phyloP scores from a whole-genome alignment of 2,329 filamentous ascomycete genomes.

The Pyrenophora seminiperda region DNA sequence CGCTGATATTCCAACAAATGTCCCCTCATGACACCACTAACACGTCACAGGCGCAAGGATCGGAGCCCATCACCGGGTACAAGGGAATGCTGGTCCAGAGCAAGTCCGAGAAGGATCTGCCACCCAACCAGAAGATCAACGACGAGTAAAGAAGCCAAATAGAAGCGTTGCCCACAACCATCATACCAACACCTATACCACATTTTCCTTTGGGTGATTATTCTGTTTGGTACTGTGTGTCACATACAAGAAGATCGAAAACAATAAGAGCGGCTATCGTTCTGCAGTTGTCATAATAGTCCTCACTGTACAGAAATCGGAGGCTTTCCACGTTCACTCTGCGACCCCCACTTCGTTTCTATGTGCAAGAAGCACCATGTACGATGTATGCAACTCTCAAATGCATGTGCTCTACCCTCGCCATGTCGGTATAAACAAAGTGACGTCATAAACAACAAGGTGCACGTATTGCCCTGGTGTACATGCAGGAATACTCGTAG shows the following conservation, averaged over 20 bases:
- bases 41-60: conserved; percentile 42
- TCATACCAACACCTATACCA: conserved; percentile 38
- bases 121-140: conserved; percentile 33
- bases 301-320: conserved; percentile 47
- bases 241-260: conserved; percentile 36
- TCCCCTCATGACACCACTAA: conserved; percentile 18
- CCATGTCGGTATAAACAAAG: too few relatives aligned
- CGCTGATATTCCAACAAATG: conserved; percentile 1
- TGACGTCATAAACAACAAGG: too few relatives aligned
- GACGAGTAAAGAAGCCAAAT: conserved; percentile 38
- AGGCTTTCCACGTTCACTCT: conserved; percentile 38
- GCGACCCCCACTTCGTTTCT: conserved; percentile 23
- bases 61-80: conserved; percentile 48
- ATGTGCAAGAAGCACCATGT: conserved; percentile 25
- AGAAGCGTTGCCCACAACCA: conserved; percentile 32
- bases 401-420: conserved; percentile 16
- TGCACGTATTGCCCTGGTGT: too few relatives aligned
- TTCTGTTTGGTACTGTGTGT: conserved; percentile 47
- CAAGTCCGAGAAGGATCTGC: conserved; percentile 42
- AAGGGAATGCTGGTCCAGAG: conserved; percentile 50
- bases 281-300: conserved; percentile 46
- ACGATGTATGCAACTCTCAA: conserved; percentile 29
- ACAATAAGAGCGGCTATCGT: conserved; percentile 31
- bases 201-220: conserved; percentile 47
- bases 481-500: too few relatives aligned